These are phyloP conservation scores for Hymenotorrendiella dingleyae DNA, from an alignment of 2,329 filamentous ascomycete genomes.

Conservation along the genomic window DNA sequence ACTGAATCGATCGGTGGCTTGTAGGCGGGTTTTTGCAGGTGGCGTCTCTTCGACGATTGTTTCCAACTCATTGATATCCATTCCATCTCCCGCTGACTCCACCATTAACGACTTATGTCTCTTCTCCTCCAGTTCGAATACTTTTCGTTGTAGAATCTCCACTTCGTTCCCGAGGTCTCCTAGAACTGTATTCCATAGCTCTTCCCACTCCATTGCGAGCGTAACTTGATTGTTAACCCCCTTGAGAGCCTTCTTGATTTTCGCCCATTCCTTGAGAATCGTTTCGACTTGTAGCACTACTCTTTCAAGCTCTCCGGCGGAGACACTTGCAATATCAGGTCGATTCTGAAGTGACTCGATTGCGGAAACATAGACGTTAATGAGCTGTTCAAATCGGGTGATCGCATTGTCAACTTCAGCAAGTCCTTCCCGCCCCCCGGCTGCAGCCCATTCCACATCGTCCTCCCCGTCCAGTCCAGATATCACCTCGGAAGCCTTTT, in stretches of 20 bases:
- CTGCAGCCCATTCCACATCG: slow-evolving; percentile 94
- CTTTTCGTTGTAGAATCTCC: slow-evolving; percentile 69
- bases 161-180: slow-evolving; percentile 90
- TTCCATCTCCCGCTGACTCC: slow-evolving; percentile 52
- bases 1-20: slow-evolving; percentile 61
- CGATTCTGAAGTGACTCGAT: slow-evolving; percentile 86
- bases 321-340: slow-evolving; percentile 66
- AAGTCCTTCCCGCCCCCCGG: slow-evolving; percentile 74
- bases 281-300: slow-evolving; percentile 86
- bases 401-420: slow-evolving; percentile 71
- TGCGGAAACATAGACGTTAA: slow-evolving; percentile 88
- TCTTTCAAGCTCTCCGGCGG: slow-evolving; percentile 62
- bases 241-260: slow-evolving; percentile 71
- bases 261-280: slow-evolving; percentile 77
- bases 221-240: slow-evolving; percentile 86
- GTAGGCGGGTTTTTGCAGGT: slow-evolving; percentile 44
- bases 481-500: slow-evolving; percentile 84
- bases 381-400: slow-evolving; percentile 75
- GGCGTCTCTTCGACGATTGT: slow-evolving; percentile 90
- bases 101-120: slow-evolving; percentile 73
- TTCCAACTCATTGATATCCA: slow-evolving; percentile 82
- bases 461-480: slow-evolving; percentile 88
- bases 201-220: slow-evolving; percentile 98
- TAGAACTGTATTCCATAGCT: slow-evolving; percentile 88
- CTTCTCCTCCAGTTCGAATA: slow-evolving; percentile 98